Evolutionary conservation across 2,329 filamentous ascomycete genomes (phyloP).

Genomic region (Juglanconis sp.): DNA sequence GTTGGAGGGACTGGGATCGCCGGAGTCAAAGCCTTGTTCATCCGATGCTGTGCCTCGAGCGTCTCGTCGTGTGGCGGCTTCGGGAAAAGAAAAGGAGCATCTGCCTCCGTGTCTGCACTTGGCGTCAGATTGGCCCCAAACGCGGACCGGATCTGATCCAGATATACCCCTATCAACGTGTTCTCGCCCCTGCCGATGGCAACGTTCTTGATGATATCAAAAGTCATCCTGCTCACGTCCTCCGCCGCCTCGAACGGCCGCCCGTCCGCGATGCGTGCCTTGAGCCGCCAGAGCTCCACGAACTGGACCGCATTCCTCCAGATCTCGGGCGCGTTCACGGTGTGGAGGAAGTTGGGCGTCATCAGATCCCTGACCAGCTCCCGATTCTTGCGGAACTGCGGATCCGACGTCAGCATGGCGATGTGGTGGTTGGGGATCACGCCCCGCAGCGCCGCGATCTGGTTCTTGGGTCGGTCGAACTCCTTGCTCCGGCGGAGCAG

Average conservation of each 20-base stretch:
- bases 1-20: not conserved
- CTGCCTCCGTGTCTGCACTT: too few species aligned
- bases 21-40: not conserved
- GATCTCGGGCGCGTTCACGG: conserved; percentile 28
- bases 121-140: not conserved
- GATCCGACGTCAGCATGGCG: conserved; percentile 27
- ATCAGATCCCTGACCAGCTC: conserved; percentile 35
- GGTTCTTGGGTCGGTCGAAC: conserved; percentile 22
- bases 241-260: conserved; percentile 29
- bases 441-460: conserved; percentile 18
- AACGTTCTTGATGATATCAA: conserved; percentile 1
- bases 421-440: conserved; percentile 30
- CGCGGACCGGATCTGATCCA: not conserved
- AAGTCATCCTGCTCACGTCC: conserved; percentile 24
- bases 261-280: conserved; percentile 25
- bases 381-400: conserved; percentile 30
- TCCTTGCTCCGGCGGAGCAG: conserved; percentile 8
- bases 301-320: conserved; percentile 25
- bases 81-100: not conserved
- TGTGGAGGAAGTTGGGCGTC: conserved; percentile 33
- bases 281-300: conserved; percentile 33
- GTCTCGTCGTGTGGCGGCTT: not conserved
- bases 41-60: not conserved
- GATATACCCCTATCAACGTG: not conserved
- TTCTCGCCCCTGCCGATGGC: not conserved